Conservation (phyloP, 805 yeast species). For the Nakazawaea ambrosiae region DNA sequence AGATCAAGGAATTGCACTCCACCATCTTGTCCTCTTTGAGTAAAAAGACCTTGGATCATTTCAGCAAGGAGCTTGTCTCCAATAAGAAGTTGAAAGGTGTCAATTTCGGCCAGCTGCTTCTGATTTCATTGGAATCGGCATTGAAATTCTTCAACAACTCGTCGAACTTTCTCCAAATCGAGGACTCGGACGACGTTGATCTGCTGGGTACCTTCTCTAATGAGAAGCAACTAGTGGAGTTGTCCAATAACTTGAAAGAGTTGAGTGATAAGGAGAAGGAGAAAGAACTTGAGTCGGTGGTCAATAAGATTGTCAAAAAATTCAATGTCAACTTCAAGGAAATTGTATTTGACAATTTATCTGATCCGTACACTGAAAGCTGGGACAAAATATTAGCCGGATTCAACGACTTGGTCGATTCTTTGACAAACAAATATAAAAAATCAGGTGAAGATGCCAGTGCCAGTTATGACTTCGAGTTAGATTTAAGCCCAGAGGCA, state of each 20-base stretch:
- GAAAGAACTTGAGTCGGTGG: constrained; percentile 35
- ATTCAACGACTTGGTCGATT: constrained; percentile 31
- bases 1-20: constrained; percentile 36
- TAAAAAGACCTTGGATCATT: constrained; percentile 23
- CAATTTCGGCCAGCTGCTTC: constrained; percentile 10
- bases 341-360: constrained; percentile 38
- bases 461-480: constrained; percentile 62
- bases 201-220: constrained; percentile 24
- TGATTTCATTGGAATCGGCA: constrained; percentile 17
- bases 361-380: constrained; percentile 39
- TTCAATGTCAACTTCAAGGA: constrained; percentile 43
- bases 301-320: constrained; percentile 37
- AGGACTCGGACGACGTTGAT: constrained; percentile 18
- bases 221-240: constrained; percentile 25
- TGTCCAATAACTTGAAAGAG: constrained; percentile 23
- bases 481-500: constrained; percentile 46
- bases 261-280: constrained; percentile 24
- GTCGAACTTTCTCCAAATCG: constrained; percentile 26
- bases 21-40: constrained; percentile 31
- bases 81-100: constrained; percentile 18
- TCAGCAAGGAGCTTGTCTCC: constrained; percentile 20
- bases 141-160: constrained; percentile 22
- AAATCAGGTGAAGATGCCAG: constrained; percentile 17
- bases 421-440: constrained; percentile 24
- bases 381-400: constrained; percentile 54